A percentile compares a stretch with the other conserved stretches of the same genome.
These are phyloP conservation scores for Debaryomyces subglobosus DNA, from an alignment of 1,139 yeast species.

Conservation along the genomic window DNA sequence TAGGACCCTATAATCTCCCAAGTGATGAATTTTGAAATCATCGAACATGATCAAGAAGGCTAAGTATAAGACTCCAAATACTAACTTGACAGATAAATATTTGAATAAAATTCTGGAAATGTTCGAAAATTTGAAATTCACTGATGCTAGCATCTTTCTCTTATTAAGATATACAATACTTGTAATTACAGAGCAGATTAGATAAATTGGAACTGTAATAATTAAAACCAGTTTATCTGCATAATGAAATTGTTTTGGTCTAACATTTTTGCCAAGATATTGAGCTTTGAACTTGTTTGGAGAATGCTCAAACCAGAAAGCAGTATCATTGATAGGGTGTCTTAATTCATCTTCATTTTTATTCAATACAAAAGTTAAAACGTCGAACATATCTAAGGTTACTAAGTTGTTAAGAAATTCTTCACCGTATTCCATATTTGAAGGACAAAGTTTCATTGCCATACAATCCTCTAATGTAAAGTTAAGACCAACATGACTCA, in stretches of 20 bases:
- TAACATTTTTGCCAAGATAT: not conserved
- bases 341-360: not conserved
- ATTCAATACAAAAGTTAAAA: not conserved
- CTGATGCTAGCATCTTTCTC: not conserved
- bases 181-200: not conserved
- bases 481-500: not conserved
- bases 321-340: not conserved
- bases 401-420: not conserved
- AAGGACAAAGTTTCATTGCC: not conserved
- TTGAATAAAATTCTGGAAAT: not conserved
- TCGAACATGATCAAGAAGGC: not conserved
- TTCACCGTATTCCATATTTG: not conserved
- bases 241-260: not conserved
- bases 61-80: not conserved
- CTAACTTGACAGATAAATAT: not conserved
- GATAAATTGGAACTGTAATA: not conserved
- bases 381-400: not conserved
- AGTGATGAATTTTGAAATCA: not conserved
- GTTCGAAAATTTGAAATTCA: conserved; percentile 1
- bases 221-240: not conserved
- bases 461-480: conserved; percentile 2
- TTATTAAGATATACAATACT: not conserved
- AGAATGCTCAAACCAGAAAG: not conserved
- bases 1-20: not conserved
- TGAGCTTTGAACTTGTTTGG: not conserved